These are phyloP conservation scores for Sideroxylon spinosum DNA, from an alignment of 179 eudicot species.

Conservation along the genomic window DNA sequence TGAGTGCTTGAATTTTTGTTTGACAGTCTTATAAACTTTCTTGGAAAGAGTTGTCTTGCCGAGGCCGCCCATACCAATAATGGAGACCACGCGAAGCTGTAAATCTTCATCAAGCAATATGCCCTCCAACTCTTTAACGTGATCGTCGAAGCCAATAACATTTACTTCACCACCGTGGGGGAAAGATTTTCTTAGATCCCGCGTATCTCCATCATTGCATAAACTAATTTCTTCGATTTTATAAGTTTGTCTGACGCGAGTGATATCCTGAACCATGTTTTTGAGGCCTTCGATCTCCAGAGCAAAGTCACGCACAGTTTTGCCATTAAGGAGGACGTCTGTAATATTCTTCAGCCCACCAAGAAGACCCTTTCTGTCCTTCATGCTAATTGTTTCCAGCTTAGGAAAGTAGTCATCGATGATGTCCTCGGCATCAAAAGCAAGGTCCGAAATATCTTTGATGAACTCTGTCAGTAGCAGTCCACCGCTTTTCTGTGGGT, in stretches of 20 bases:
- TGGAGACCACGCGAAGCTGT: neutral
- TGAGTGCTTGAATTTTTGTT: neutral
- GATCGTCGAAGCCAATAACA: constrained; percentile 4
- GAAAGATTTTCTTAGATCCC: constrained; percentile 3
- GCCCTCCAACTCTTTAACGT: neutral
- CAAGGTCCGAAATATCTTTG: constrained; percentile 13
- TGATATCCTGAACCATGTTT: constrained; percentile 1
- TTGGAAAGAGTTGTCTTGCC: constrained; percentile 21
- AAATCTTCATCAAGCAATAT: neutral
- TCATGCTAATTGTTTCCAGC: neutral
- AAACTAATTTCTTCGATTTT: neutral
- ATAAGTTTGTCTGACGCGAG: neutral
- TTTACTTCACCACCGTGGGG: neutral
- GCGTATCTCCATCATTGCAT: neutral
- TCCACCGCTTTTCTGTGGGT: neutral
- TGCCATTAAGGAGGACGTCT: neutral
- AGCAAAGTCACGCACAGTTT: neutral
- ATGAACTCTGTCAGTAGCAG: neutral
- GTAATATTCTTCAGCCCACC: neutral
- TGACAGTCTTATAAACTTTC: constrained; percentile 6
- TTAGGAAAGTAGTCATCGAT: constrained; percentile 13
- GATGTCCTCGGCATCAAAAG: constrained; percentile 17
- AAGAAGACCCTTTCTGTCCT: neutral
- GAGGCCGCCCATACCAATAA: neutral
- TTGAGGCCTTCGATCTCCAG: constrained; percentile 1